A percentile compares a stretch with the other conserved stretches of the same genome.
Conservation (phyloP, 1,284 basidiomycete genomes). For the Apiotrichum sp. region DNA sequence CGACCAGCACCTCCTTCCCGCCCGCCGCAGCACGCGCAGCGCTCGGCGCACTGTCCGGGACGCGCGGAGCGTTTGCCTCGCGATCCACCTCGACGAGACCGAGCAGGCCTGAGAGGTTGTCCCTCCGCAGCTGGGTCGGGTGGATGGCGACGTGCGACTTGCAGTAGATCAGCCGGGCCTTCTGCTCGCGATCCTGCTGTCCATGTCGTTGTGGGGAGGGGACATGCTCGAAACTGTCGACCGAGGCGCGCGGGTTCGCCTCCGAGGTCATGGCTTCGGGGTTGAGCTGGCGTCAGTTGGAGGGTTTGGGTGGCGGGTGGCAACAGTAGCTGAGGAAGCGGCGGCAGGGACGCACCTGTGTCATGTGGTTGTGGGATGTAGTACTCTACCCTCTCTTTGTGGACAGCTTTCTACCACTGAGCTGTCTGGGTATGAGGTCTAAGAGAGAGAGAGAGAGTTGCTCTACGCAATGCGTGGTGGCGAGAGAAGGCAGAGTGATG, state of each 20-base stretch:
- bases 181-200: slow-evolving; percentile 8
- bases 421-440: too few species aligned
- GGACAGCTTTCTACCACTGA: too few species aligned
- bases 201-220: not conserved
- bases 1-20: slow-evolving; percentile 33
- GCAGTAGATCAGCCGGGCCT: slow-evolving; percentile 62
- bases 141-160: slow-evolving; percentile 92
- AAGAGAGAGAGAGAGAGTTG: too few species aligned
- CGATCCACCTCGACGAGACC: slow-evolving; percentile 64
- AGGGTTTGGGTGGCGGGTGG: not conserved
- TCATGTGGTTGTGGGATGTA: not conserved
- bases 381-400: too few species aligned
- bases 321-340: not conserved
- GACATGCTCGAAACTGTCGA: slow-evolving; percentile 11
- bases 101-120: slow-evolving; percentile 90
- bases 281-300: not conserved
- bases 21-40: not conserved
- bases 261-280: not conserved
- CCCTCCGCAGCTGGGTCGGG: slow-evolving; percentile 80
- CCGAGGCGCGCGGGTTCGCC: not conserved
- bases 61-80: slow-evolving; percentile 4
- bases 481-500: too few species aligned
- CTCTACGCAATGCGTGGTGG: too few species aligned
- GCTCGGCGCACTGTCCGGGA: slow-evolving; percentile 1
- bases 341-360: not conserved